Conservation (phyloP, 768 basidiomycete species). For the Agrocybe chaxingu region DNA sequence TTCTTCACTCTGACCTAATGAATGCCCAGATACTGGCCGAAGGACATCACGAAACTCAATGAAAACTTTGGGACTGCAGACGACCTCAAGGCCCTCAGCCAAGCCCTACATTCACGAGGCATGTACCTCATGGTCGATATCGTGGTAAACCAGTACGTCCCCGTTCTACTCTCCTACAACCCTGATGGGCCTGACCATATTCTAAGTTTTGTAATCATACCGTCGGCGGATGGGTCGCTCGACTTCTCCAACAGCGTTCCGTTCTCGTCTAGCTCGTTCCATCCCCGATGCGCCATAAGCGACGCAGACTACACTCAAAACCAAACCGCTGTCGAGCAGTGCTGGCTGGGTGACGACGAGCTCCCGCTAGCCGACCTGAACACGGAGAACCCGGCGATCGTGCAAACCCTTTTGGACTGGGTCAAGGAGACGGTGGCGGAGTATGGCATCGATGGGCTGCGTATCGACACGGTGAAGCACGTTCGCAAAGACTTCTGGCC, state of each 20-base stretch:
- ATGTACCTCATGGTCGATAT: slow-evolving; percentile 70
- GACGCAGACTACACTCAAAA: slow-evolving; percentile 46
- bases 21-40: too few relatives aligned
- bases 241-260: too few relatives aligned
- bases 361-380: slow-evolving; percentile 71
- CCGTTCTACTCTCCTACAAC: too few relatives aligned
- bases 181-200: too few relatives aligned
- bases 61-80: slow-evolving; percentile 45
- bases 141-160: slow-evolving; percentile 47
- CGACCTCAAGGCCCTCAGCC: slow-evolving; percentile 61
- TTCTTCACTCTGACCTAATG: slow-evolving; percentile 37
- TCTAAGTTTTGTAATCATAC: too few relatives aligned
- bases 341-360: slow-evolving; percentile 69
- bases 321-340: slow-evolving; percentile 58
- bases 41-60: too few relatives aligned
- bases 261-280: slow-evolving; percentile 31
- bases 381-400: slow-evolving; percentile 59
- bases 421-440: slow-evolving; percentile 28
- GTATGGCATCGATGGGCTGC: background rate
- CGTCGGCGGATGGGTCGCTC: too few relatives aligned
- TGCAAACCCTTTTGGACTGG: slow-evolving; percentile 56
- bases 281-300: slow-evolving; percentile 59
- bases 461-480: too few relatives aligned
- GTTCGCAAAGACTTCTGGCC: too few relatives aligned
- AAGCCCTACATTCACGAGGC: slow-evolving; percentile 63